Evolutionary conservation across 768 basidiomycete species (phyloP).

Genomic region (Tricholoma saponaceum): DNA sequence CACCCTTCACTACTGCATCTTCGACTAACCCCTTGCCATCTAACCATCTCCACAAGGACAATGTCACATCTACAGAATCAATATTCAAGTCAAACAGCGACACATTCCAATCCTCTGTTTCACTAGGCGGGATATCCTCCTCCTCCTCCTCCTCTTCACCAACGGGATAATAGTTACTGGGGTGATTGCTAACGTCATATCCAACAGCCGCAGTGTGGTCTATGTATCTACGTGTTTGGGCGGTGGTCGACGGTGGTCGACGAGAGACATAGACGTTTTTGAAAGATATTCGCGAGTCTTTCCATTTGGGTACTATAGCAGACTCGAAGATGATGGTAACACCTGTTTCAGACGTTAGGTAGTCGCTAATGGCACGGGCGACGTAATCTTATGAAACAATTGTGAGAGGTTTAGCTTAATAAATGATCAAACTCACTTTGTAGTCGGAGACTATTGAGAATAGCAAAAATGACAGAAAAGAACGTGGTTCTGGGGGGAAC

Average conservation of each 20-base stretch:
- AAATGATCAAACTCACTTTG: conserved; percentile 52
- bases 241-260: conserved; percentile 40
- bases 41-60: conserved; percentile 89
- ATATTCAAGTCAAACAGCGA: conserved; percentile 92
- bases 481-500: conserved; percentile 75
- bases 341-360: conserved; percentile 90
- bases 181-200: conserved; percentile 77
- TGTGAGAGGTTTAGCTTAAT: not conserved
- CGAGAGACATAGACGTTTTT: conserved; percentile 95
- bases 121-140: conserved; percentile 21
- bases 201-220: conserved; percentile 59
- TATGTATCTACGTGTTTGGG: conserved; percentile 17
- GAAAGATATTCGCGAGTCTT: conserved; percentile 92
- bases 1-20: conserved; percentile 90
- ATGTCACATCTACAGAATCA: conserved; percentile 92
- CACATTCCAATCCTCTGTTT: conserved; percentile 55
- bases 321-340: conserved; percentile 95
- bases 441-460: conserved; percentile 79
- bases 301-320: conserved; percentile 97
- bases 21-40: conserved; percentile 93
- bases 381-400: conserved; percentile 57
- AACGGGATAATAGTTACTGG: conserved; percentile 52
- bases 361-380: conserved; percentile 85
- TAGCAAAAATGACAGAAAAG: conserved; percentile 89
- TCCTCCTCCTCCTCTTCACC: conserved; percentile 65